Evolutionary conservation across 768 basidiomycete species (phyloP).

Genomic region (Suillus alpinus): DNA sequence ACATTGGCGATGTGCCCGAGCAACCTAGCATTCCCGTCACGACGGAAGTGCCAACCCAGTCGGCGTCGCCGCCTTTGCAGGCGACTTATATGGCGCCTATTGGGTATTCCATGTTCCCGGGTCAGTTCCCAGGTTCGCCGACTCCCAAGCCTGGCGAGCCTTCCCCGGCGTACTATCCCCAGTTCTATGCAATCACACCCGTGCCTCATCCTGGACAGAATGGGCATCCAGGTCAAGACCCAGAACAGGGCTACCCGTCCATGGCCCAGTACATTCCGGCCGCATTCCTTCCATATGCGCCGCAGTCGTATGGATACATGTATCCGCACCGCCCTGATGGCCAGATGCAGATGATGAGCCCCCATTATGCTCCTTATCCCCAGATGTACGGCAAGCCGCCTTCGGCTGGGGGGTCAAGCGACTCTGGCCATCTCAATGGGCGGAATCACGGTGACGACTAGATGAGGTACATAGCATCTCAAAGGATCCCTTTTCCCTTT

Average conservation of each 20-base stretch:
- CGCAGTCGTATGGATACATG: constrained; percentile 48
- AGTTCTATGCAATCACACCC: constrained; percentile 43
- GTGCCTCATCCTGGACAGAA: constrained; percentile 40
- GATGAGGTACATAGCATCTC: constrained; percentile 21
- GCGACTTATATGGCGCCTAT: constrained; percentile 50
- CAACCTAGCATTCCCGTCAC: constrained; percentile 42
- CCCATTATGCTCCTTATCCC: constrained; percentile 39
- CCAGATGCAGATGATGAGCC: constrained; percentile 31
- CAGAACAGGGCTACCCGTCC: constrained; percentile 39
- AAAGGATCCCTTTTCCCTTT: constrained; percentile 11
- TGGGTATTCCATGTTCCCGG: constrained; percentile 54
- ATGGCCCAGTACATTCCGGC: constrained; percentile 46
- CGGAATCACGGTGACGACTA: constrained; percentile 31
- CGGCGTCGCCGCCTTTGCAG: constrained; percentile 45
- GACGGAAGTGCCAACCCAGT: constrained; percentile 40
- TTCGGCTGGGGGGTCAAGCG: constrained; percentile 31
- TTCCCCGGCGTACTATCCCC: constrained; percentile 47
- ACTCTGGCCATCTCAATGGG: constrained; percentile 17
- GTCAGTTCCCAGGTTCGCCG: constrained; percentile 49
- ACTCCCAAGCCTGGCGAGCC: constrained; percentile 50
- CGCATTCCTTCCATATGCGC: constrained; percentile 45
- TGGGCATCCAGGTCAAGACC: constrained; percentile 38
- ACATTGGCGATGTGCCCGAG: constrained; percentile 41
- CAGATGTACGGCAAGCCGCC: constrained; percentile 39
- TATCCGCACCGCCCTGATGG: constrained; percentile 41